Conservation (phyloP, 2,329 filamentous ascomycete species). For the Aspergillus sojae region DNA sequence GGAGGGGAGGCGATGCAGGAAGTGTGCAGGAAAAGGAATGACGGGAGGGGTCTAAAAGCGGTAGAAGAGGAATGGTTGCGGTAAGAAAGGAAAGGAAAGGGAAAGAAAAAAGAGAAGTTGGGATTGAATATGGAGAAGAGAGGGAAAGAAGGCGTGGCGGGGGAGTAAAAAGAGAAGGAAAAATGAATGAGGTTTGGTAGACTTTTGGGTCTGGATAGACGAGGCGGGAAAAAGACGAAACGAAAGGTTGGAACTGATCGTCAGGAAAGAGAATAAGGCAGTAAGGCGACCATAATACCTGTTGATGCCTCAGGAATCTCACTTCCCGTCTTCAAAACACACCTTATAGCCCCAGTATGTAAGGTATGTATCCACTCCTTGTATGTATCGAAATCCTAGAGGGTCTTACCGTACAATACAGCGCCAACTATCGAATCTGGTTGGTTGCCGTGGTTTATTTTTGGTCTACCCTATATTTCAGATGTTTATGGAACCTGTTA, state of each 20-base stretch:
- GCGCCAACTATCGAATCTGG: constrained; percentile 14
- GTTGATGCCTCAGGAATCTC: constrained; percentile 17
- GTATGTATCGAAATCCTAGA: background rate
- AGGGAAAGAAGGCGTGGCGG: constrained; percentile 17
- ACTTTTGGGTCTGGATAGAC: constrained; percentile 24
- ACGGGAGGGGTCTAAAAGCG: constrained; percentile 14
- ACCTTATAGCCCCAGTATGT: background rate
- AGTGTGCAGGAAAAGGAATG: constrained; percentile 16
- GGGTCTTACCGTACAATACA: constrained; percentile 9
- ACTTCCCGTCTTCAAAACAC: background rate
- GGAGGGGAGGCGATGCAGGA: constrained; percentile 2
- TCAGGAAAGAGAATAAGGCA: constrained; percentile 21
- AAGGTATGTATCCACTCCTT: background rate
- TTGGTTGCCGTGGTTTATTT: constrained; percentile 22
- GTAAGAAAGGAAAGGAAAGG: constrained; percentile 14
- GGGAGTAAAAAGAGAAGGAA: constrained; percentile 19
- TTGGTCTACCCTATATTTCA: constrained; percentile 11
- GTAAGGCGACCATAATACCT: constrained; percentile 13
- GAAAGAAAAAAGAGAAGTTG: constrained; percentile 10
- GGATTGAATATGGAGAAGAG: constrained; percentile 15
- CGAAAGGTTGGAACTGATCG: constrained; percentile 24
- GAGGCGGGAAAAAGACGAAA: constrained; percentile 23
- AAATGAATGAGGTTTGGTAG: constrained; percentile 25
- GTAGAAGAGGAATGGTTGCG: constrained; percentile 13
- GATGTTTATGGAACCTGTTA: background rate